A percentile compares a stretch with the other conserved stretches of the same genome.
These are phyloP conservation scores for Ogataea parapolymorpha DNA, from an alignment of 805 yeast genomes.

Conservation along the genomic window DNA sequence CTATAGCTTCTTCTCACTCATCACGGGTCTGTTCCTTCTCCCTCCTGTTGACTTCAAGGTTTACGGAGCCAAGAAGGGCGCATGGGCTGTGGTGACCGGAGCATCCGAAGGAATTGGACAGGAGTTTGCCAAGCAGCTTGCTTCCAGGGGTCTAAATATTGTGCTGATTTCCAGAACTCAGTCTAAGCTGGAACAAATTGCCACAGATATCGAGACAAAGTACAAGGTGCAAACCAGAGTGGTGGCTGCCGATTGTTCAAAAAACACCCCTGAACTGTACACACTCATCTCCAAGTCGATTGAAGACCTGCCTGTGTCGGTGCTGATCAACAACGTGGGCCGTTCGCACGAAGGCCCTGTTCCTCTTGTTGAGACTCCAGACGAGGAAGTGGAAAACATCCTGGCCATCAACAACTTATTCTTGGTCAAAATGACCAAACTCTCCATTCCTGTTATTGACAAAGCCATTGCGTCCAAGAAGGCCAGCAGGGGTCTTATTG, in stretches of 20 bases:
- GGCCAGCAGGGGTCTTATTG: conserved; percentile 63
- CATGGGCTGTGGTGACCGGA: conserved; percentile 96
- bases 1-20: conserved; percentile 48
- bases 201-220: conserved; percentile 58
- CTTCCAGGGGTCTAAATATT: conserved; percentile 77
- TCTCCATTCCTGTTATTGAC: conserved; percentile 68
- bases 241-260: conserved; percentile 76
- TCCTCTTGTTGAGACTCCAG: conserved; percentile 79
- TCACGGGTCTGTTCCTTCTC: conserved; percentile 61
- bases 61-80: conserved; percentile 72
- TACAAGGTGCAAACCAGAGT: conserved; percentile 61
- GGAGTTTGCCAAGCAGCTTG: conserved; percentile 84
- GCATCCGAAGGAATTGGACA: conserved; percentile 98
- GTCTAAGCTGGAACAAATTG: conserved; percentile 65
- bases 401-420: conserved; percentile 82
- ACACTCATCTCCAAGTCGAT: conserved; percentile 44
- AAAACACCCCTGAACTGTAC: conserved; percentile 59
- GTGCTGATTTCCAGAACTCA: conserved; percentile 82
- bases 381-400: conserved; percentile 71
- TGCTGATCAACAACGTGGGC: conserved; percentile 90
- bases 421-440: conserved; percentile 78
- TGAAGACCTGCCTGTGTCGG: conserved; percentile 57
- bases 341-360: conserved; percentile 94
- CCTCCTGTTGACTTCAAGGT: conserved; percentile 57
- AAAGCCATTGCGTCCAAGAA: conserved; percentile 45